Base-by-base conservation (phyloP, 1,139 yeast species). In the Taphrina wiesneri region DNA sequence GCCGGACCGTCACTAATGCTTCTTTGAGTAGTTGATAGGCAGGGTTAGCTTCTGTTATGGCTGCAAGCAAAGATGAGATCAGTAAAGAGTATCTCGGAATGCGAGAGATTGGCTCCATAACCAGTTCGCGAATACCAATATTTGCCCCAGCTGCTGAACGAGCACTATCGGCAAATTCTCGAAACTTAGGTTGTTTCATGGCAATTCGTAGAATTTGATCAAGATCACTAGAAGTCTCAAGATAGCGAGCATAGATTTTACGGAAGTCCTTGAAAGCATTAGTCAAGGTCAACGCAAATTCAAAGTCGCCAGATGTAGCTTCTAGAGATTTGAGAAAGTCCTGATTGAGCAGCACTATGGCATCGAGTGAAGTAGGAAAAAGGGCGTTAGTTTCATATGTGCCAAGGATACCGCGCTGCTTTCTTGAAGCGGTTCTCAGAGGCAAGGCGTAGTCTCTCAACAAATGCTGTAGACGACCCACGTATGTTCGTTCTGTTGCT, bases 41-140 rank as follows among this genome's bases (percentile, higher is more conserved):
- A 4, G 65, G 65, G n/a, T 62, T 65, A 21, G 56, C 28, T 15
- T 56, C 57, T 19, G 54, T 61, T 17, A 51, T 47, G 41, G 30
- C 56, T 2, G 36, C 49, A 19, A 65, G 47, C 1, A 65, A 28
- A 32, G 49, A 47, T 23, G 64, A 46, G 46, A 65, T 52, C 21
- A 65, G 65, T 19, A 65, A 47, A 30, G 67, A 52, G 32, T 65
- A 65, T 11, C 67, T 52, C 11, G 67, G 67, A 9, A 65, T 60
- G 6, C 67, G 46, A 5, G 61, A 60, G 2, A 65, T 59, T 4
- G 67, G 67, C n/a, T 65, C 67, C 65, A 60, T 60, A 36, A 65
- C 62, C 11, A 65, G 52, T 28, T 65, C 67, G 11, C 67, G 59
- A 6, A 65, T 36, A n/a, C 67, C 63, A 9, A 65, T 57, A 23